Percentiles rank a stretch among this genome's conserved stretches.
These are phyloP conservation scores for Arabidopsis arenosa DNA, from an alignment of 345 rosid genomes.

Conservation along the genomic window DNA sequence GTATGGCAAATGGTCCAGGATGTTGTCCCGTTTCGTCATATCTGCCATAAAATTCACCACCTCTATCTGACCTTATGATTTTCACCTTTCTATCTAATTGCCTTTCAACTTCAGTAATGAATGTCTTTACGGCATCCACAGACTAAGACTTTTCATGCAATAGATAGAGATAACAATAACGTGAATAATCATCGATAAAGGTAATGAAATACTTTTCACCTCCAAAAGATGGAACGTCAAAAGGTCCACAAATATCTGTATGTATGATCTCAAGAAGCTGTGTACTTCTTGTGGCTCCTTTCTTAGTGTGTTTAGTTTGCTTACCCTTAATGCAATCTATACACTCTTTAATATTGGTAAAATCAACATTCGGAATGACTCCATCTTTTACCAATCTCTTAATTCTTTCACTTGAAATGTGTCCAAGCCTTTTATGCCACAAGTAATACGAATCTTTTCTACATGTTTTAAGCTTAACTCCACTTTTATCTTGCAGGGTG, in stretches of 20 bases:
- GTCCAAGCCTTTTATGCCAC: conserved; percentile 16
- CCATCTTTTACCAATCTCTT: conserved; percentile 9
- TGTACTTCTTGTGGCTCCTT: conserved; percentile 16
- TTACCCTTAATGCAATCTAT: conserved; percentile 19
- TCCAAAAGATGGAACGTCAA: neutral
- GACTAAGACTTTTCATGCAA: too few relatives aligned
- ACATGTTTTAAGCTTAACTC: neutral
- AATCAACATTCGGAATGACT: neutral
- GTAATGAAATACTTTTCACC: too few relatives aligned
- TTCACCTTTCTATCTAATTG: conserved; percentile 22
- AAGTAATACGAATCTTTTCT: neutral
- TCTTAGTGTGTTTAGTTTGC: conserved; percentile 26
- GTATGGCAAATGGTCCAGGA: too few relatives aligned
- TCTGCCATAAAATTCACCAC: conserved; percentile 2
- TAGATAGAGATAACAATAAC: too few relatives aligned
- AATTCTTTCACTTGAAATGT: conserved; percentile 1
- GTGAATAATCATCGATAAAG: too few relatives aligned
- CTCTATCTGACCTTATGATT: neutral
- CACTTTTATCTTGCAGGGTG: neutral
- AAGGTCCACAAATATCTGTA: conserved; percentile 20
- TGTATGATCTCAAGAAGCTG: conserved; percentile 13
- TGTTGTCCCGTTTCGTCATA: conserved; percentile 10
- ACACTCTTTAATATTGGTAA: neutral
- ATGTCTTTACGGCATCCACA: neutral
- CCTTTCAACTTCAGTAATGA: conserved; percentile 2